These are phyloP conservation scores for Fusarium sp. DNA, from an alignment of 2,329 filamentous ascomycete genomes.

Conservation along the genomic window DNA sequence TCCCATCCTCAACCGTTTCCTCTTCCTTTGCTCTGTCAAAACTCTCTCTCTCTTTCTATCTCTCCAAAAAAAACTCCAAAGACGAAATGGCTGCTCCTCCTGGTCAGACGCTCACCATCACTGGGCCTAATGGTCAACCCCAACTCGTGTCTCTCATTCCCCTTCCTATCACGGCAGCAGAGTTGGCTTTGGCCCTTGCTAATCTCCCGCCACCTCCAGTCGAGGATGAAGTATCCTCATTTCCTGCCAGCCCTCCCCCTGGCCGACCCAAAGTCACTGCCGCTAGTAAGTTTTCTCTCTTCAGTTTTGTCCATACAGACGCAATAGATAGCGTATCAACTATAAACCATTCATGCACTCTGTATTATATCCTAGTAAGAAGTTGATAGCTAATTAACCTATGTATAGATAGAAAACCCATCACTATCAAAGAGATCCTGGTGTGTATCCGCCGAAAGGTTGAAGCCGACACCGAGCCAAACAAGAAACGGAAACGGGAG, in stretches of 20 bases:
- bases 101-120: not conserved
- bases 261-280: rapidly evolving
- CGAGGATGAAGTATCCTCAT: not conserved
- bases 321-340: not conserved
- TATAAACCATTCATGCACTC: not conserved
- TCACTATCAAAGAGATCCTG: not conserved
- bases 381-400: not conserved
- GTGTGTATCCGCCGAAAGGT: not conserved
- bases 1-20: not conserved
- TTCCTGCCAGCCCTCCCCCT: not conserved
- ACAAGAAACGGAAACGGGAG: not conserved
- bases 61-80: not conserved
- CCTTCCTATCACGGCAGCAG: not conserved
- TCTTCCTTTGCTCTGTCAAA: not conserved
- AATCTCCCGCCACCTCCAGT: too few relatives aligned
- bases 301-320: not conserved
- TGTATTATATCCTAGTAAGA: not conserved
- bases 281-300: not conserved
- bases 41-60: not conserved
- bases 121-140: not conserved
- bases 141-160: not conserved
- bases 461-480: not conserved
- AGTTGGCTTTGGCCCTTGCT: not conserved
- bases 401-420: not conserved
- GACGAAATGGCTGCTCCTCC: not conserved